Conservation (phyloP, 148 eudicot species). For the Rhododendron williamsianum region DNA sequence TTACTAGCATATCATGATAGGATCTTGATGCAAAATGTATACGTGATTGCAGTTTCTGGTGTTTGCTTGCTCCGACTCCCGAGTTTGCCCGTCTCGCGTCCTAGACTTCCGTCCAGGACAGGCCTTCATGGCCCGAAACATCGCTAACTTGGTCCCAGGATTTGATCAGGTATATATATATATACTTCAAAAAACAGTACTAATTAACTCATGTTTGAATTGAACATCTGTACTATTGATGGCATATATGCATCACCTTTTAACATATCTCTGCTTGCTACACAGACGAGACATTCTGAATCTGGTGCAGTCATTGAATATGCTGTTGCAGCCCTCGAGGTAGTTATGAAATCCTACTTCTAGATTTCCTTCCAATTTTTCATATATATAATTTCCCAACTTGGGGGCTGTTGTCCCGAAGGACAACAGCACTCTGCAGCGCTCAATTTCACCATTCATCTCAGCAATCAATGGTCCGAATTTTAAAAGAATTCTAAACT, state of each 20-base stretch:
- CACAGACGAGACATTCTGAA: constrained; percentile 7
- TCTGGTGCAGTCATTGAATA: constrained; percentile 28
- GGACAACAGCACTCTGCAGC: too few relatives aligned
- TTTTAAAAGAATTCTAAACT: too few relatives aligned
- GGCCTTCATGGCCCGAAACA: constrained; percentile 34
- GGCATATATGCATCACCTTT: neutral
- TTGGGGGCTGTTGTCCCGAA: too few relatives aligned
- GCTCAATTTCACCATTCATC: too few relatives aligned
- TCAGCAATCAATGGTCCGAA: too few relatives aligned
- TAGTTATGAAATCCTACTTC: neutral
- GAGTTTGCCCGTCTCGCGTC: constrained; percentile 32
- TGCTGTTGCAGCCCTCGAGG: constrained; percentile 18
- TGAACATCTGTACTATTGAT: neutral
- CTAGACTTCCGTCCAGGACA: constrained; percentile 28
- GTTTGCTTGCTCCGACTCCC: constrained; percentile 40
- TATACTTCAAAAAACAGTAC: neutral
- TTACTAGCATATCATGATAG: neutral
- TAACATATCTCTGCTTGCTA: neutral
- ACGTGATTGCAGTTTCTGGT: constrained; percentile 30
- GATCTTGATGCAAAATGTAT: neutral
- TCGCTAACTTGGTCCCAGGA: constrained; percentile 33
- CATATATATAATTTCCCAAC: too few relatives aligned
- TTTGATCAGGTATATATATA: constrained; percentile 14
- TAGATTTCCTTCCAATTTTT: neutral
- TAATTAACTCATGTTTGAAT: neutral